These are phyloP conservation scores for Stentor coeruleus DNA, from an alignment of 73 alveolate genomes.

Conservation along the genomic window DNA sequence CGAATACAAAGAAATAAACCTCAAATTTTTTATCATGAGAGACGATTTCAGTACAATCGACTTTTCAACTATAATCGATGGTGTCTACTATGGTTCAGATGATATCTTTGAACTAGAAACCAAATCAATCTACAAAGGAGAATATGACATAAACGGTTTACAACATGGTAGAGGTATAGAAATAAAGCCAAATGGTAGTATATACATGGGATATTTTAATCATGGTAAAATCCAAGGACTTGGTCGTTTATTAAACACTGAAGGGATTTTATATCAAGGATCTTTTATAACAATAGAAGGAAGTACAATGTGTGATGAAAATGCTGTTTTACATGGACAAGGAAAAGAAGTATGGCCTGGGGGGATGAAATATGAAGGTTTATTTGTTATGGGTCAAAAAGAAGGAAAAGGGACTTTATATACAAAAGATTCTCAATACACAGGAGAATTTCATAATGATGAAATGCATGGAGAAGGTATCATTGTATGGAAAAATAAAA, in stretches of 20 bases:
- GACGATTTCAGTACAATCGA: too few species aligned
- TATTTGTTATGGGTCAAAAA: not conserved
- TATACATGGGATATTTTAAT: not conserved
- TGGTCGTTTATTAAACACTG: not conserved
- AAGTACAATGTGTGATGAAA: not conserved
- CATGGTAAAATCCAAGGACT: not conserved
- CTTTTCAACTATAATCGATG: too few species aligned
- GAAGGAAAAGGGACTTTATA: not conserved
- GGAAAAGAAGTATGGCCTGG: not conserved
- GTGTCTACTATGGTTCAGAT: too few species aligned
- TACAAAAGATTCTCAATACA: not conserved
- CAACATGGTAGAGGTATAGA: not conserved
- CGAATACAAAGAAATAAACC: too few species aligned
- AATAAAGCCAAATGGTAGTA: not conserved
- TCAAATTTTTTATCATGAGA: too few species aligned
- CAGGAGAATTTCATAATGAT: not conserved
- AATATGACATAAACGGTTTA: not conserved
- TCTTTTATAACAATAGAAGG: not conserved
- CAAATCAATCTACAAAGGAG: not conserved
- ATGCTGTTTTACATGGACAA: not conserved
- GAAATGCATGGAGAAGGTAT: not conserved
- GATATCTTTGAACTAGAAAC: not conserved
- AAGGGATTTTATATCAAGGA: not conserved
- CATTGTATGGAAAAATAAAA: too few species aligned
- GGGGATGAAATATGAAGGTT: not conserved